Percentiles rank a stretch among this genome's conserved stretches.
These are phyloP conservation scores for Spinellus fusiger DNA, from an alignment of 192 early-diverging fungal genomes.

Conservation along the genomic window DNA sequence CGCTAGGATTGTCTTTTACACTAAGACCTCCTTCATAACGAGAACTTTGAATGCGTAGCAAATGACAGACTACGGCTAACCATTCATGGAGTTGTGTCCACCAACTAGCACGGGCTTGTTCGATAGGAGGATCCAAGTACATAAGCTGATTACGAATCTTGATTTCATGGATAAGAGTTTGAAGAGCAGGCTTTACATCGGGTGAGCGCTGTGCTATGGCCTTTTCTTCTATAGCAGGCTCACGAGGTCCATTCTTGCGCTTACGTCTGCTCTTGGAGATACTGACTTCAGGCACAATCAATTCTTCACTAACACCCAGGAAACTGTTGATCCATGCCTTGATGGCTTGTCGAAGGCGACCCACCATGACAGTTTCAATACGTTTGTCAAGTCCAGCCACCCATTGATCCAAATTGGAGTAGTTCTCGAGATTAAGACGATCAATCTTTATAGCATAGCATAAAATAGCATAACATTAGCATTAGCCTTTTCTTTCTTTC, in stretches of 20 bases:
- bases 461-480: no score
- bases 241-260: conserved; percentile 29
- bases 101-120: conserved; percentile 87
- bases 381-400: conserved; percentile 72
- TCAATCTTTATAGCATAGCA: conserved; percentile 56
- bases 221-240: conserved; percentile 28
- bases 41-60: conserved; percentile 81
- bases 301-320: conserved; percentile 42
- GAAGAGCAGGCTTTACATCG: conserved; percentile 59
- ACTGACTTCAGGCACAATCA: conserved; percentile 36
- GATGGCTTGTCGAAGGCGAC: conserved; percentile 72
- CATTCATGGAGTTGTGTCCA: conserved; percentile 88
- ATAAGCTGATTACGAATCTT: conserved; percentile 93
- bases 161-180: conserved; percentile 79
- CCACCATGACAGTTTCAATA: conserved; percentile 71
- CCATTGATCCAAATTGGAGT: conserved; percentile 91
- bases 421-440: conserved; percentile 87
- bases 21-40: conserved; percentile 81
- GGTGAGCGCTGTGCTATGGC: conserved; percentile 21
- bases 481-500: conserved; percentile 1
- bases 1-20: conserved; percentile 45
- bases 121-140: conserved; percentile 93
- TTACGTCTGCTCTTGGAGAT: conserved; percentile 38
- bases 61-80: conserved; percentile 82
- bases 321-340: conserved; percentile 70